phyloP scores from a whole-genome alignment of 306 rosid species.

The Cicer chorassanicum region DNA sequence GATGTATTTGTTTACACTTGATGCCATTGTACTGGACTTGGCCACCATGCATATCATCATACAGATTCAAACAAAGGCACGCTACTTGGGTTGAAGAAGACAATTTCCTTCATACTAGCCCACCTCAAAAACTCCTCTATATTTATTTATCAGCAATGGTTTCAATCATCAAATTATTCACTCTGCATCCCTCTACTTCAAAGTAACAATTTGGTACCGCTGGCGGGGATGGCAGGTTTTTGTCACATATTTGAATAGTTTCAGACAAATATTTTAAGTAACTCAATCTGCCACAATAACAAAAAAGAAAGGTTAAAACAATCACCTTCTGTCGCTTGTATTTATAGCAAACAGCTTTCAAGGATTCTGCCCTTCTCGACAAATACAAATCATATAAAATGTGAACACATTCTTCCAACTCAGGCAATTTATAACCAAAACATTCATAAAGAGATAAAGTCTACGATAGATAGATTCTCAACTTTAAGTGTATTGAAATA shows the following conservation, averaged over 20 bases:
- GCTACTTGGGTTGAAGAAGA: neutral
- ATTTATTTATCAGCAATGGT: no score
- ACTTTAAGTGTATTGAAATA: constrained; percentile 25
- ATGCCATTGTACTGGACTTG: no score
- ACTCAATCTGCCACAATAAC: neutral
- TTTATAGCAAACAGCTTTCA: constrained; percentile 63
- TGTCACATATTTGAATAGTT: constrained; percentile 80
- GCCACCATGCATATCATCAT: no score
- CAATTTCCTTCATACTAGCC: neutral
- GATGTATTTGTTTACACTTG: neutral
- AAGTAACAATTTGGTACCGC: constrained; percentile 63
- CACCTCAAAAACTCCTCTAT: neutral
- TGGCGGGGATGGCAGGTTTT: constrained; percentile 67
- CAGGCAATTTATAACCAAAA: neutral
- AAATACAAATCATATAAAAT: constrained; percentile 68
- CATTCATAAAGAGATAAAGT: constrained; percentile 48
- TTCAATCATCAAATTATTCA: neutral
- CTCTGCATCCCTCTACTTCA: constrained; percentile 8
- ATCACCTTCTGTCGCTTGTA: constrained; percentile 42
- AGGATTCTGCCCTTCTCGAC: constrained; percentile 67
- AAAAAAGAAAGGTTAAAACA: neutral
- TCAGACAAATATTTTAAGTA: neutral
- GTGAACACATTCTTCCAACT: constrained; percentile 66
- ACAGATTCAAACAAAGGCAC: no score
- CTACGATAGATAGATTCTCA: constrained; percentile 44